Evolutionary conservation across 331 rosid species (phyloP).

Genomic region (Rosa hybrid): DNA sequence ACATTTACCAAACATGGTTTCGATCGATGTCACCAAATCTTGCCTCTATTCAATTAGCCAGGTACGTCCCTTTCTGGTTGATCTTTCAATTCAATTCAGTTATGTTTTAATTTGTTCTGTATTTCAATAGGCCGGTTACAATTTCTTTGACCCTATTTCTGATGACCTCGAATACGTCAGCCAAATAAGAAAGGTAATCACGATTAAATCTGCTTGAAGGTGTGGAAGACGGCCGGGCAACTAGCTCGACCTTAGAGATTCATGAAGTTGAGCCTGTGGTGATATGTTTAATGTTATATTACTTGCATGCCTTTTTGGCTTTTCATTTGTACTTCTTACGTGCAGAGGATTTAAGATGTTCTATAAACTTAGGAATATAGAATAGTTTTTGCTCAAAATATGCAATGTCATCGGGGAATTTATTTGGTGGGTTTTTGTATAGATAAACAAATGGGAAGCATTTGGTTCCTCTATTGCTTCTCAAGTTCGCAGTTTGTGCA

Average conservation of each 20-base stretch:
- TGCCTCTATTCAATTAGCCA: too few species aligned
- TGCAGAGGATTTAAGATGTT: background rate
- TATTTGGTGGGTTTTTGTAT: constrained; percentile 30
- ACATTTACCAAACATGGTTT: too few species aligned
- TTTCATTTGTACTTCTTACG: background rate
- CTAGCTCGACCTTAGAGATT: constrained; percentile 63
- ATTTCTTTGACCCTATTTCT: too few species aligned
- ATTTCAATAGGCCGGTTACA: too few species aligned
- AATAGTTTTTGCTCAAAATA: background rate
- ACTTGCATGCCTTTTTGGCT: constrained; percentile 1
- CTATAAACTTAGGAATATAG: background rate
- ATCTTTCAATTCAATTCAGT: too few species aligned
- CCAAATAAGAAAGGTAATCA: constrained; percentile 6
- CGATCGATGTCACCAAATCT: too few species aligned
- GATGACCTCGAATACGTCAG: too few species aligned
- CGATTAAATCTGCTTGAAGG: constrained; percentile 81
- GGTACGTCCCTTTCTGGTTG: too few species aligned
- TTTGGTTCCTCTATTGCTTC: constrained; percentile 66
- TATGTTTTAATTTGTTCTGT: too few species aligned
- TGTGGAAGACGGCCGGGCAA: constrained; percentile 56
- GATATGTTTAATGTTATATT: constrained; percentile 32
- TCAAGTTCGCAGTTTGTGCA: constrained; percentile 97
- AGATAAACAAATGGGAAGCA: constrained; percentile 68
- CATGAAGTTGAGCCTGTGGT: constrained; percentile 85
- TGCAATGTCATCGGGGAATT: constrained; percentile 9